These are phyloP conservation scores for Eimeria tenella DNA, from an alignment of 169 alveolate genomes.

Conservation along the genomic window DNA sequence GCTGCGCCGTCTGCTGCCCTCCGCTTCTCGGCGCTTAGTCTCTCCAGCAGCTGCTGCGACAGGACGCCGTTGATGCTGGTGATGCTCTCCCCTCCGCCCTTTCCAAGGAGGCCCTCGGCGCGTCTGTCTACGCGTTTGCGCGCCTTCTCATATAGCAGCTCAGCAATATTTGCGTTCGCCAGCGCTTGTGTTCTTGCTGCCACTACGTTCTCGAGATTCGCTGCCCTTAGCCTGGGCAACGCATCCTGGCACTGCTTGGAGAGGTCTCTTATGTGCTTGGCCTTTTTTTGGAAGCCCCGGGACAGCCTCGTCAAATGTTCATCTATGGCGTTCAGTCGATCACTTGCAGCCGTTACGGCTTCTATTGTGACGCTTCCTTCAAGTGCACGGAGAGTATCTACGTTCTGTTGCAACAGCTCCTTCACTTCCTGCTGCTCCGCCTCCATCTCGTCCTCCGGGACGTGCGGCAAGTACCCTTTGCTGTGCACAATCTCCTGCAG, in stretches of 20 bases:
- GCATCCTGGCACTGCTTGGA: too few species aligned
- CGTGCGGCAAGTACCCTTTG: neutral
- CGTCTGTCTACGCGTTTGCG: too few species aligned
- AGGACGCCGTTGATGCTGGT: neutral
- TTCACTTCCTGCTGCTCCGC: neutral
- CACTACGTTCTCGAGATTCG: too few species aligned
- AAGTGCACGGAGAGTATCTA: neutral
- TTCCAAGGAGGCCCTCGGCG: too few species aligned
- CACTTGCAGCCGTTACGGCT: neutral
- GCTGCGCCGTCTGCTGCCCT: slow-evolving; percentile 34
- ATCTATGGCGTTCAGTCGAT: neutral
- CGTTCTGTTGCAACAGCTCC: neutral
- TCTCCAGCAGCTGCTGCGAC: neutral
- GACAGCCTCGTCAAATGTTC: neutral
- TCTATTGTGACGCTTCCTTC: neutral
- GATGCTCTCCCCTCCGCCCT: too few species aligned
- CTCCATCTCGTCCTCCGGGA: neutral
- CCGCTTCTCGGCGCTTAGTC: neutral
- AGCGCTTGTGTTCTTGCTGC: too few species aligned
- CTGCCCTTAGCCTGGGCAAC: too few species aligned
- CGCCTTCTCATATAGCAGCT: too few species aligned
- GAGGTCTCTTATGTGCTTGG: too few species aligned
- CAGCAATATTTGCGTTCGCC: too few species aligned
- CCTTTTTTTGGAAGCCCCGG: too few species aligned
- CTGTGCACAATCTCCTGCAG: neutral